phyloP scores from a whole-genome alignment of 331 rosid genomes.

The Phaseolus coccineus region DNA sequence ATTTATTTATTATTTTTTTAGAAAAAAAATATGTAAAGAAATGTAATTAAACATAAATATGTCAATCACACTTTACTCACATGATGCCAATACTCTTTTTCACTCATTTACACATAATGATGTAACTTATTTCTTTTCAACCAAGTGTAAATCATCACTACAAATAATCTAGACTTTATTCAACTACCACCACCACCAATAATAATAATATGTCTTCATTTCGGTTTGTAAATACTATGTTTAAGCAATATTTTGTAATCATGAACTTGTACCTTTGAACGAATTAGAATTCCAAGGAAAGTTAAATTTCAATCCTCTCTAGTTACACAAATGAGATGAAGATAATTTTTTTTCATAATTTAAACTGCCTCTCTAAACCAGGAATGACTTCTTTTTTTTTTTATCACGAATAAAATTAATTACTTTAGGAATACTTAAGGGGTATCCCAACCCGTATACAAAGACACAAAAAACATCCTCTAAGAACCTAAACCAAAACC shows the following conservation, averaged over 20 bases:
- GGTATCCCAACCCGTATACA: too few species aligned
- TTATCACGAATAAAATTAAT: too few species aligned
- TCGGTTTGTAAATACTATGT: not conserved
- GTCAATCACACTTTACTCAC: not conserved
- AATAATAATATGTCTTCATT: not conserved
- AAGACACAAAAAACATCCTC: too few species aligned
- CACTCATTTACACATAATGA: not conserved
- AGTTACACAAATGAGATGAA: not conserved
- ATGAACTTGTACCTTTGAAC: not conserved
- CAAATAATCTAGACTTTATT: not conserved
- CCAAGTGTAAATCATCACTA: not conserved
- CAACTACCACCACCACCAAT: not conserved
- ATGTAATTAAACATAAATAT: not conserved
- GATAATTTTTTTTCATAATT: not conserved
- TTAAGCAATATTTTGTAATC: not conserved
- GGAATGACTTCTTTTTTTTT: too few species aligned
- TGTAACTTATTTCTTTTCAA: not conserved
- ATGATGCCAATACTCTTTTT: not conserved
- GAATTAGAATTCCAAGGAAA: not conserved
- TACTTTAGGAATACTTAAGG: too few species aligned
- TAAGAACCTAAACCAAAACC: too few species aligned
- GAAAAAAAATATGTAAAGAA: not conserved
- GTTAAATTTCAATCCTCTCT: not conserved
- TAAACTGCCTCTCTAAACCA: not conserved
- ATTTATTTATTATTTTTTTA: too few species aligned